Conservation (phyloP, 2,329 filamentous ascomycete species). For the Curvularia verruculosa region DNA sequence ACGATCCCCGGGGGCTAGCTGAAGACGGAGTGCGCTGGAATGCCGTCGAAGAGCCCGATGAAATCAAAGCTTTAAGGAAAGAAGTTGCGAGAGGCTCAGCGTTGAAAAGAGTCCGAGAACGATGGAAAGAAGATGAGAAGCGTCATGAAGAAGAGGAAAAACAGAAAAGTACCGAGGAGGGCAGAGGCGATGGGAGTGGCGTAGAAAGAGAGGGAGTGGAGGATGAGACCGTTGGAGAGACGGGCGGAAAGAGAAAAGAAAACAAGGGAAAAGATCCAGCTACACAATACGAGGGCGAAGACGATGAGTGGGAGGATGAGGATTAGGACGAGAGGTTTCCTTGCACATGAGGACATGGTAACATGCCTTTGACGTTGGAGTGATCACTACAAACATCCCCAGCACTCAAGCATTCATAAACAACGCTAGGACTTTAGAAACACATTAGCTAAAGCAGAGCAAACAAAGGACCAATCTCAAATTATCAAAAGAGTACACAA, state of each 20-base stretch:
- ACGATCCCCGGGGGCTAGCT: not conserved
- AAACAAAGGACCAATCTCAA: not conserved
- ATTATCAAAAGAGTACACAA: not conserved
- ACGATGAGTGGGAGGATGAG: not conserved
- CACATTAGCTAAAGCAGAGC: not conserved
- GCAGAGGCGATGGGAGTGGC: not conserved
- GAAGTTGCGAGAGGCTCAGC: not conserved
- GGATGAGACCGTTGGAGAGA: no score
- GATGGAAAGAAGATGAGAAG: not conserved
- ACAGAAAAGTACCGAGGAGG: not conserved
- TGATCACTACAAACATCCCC: not conserved
- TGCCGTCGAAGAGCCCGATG: not conserved
- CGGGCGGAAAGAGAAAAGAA: not conserved
- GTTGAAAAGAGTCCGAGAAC: not conserved
- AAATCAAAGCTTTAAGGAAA: not conserved
- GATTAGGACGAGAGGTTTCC: not conserved
- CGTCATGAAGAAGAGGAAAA: not conserved
- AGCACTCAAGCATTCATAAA: not conserved
- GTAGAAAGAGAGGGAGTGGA: not conserved
- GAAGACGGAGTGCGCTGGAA: constrained; percentile 6
- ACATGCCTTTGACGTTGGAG: not conserved
- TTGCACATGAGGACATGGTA: not conserved
- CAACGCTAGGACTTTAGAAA: not conserved
- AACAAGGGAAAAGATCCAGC: not conserved
- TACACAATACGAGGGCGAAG: not conserved